phyloP scores from a whole-genome alignment of 164 flowering plant genomes.

The Nelumbo lutea region DNA sequence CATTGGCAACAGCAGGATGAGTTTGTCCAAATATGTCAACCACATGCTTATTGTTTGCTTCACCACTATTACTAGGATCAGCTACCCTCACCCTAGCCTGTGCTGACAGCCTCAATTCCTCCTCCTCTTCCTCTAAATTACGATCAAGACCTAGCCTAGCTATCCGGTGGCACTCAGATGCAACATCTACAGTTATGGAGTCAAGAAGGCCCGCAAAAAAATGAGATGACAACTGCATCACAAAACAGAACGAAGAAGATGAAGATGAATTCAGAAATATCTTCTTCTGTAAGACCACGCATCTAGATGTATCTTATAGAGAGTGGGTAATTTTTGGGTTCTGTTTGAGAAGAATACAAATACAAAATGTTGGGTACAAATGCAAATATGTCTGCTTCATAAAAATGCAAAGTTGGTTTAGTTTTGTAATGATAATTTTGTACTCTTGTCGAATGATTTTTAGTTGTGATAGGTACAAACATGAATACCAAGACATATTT shows the following conservation, averaged over 20 bases:
- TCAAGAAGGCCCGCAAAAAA: slow-evolving; percentile 68
- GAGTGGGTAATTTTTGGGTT: neutral
- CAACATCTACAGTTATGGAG: slow-evolving; percentile 82
- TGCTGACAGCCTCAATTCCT: slow-evolving; percentile 78
- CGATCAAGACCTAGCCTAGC: slow-evolving; percentile 91
- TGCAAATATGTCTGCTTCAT: neutral
- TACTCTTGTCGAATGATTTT: too few species aligned
- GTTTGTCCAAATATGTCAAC: slow-evolving; percentile 96
- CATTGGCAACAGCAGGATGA: slow-evolving; percentile 85
- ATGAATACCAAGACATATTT: too few species aligned
- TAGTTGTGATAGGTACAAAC: too few species aligned
- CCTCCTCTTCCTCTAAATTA: slow-evolving; percentile 57
- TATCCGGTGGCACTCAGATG: slow-evolving; percentile 93
- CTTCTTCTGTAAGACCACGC: neutral
- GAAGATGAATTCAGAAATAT: neutral
- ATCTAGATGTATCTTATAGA: too few species aligned
- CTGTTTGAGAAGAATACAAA: neutral
- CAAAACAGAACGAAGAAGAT: slow-evolving; percentile 10
- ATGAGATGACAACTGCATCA: slow-evolving; percentile 64
- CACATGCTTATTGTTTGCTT: slow-evolving; percentile 70
- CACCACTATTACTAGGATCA: slow-evolving; percentile 69
- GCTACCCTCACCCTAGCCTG: slow-evolving; percentile 78
- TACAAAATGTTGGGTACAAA: neutral
- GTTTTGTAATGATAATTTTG: too few species aligned
- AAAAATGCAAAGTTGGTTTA: neutral